Base-by-base conservation (phyloP, 1,139 yeast species). In the Suhomyces wounanorum region DNA sequence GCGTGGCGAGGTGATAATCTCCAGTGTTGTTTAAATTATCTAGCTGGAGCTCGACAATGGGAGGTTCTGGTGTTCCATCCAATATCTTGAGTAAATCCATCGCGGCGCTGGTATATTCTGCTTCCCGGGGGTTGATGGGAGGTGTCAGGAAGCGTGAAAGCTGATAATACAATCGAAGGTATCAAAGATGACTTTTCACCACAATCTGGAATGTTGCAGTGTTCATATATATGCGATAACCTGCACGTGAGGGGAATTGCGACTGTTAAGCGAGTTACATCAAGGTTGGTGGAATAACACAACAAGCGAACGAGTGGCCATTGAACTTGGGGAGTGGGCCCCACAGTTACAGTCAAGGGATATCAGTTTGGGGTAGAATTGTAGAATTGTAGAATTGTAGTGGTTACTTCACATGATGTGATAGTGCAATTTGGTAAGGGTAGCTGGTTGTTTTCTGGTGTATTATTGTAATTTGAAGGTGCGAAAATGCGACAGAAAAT, bases 41-140 rank as follows among this genome's bases (percentile, higher is more conserved):
- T 40, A 75, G 64, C 48, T 75, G 75, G 38, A 78, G 75, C 55
- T 82, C 87, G 7, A 85, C 84, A 43, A 87, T 82, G 1, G 88
- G 84, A 3, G 96, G 96, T 60, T 88, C 94, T 0, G 96, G 96
- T 8, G 91, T 85, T 9, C 90, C 85, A 64, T 89, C 96, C 55
- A 90, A 71, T 49, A 90, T 88, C 64, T 81, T 81, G 49, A 87
- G 77, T 52, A 90, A 75, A 67, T 90, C 90, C 97, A 90, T 89
- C 10, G 23, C 11, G 40, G 10, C 11, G 30, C 30, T 26, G 26
- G 30, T 8, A 26, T 26, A 10, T 26, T 26, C 30, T 9, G 30
- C 30, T 26, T 8, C 13, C 3, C 30, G 30, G 35, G 35, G 8
- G 16, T 11, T 13, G 35, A 31, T 31, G 8, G 5, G 5, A 5